Percentiles rank a stretch among this genome's conserved stretches.
phyloP scores from a whole-genome alignment of 768 basidiomycete genomes.

The Boletus sp. region DNA sequence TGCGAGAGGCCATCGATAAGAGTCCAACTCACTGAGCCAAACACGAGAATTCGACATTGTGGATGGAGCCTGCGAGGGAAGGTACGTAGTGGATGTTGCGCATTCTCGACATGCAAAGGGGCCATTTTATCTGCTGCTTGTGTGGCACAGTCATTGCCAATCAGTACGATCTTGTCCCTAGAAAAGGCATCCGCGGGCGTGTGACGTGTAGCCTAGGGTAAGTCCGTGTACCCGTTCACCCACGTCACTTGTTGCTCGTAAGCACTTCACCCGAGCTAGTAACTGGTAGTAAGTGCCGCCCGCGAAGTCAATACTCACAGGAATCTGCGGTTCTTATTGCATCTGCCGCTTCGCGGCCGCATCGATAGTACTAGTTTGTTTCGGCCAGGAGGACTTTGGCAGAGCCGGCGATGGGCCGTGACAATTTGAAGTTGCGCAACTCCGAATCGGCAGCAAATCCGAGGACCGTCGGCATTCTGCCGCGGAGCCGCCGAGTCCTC shows the following conservation, averaged over 20 bases:
- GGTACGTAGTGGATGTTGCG: background rate
- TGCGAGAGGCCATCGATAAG: background rate
- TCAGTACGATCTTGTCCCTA: too few relatives aligned
- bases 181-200: background rate
- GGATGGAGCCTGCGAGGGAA: background rate
- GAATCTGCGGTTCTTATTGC: too few relatives aligned
- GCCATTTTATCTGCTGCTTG: slow-evolving; percentile 11
- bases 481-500: too few relatives aligned
- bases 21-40: slow-evolving; percentile 19
- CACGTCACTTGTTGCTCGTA: too few relatives aligned
- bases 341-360: background rate
- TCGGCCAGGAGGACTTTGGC: background rate
- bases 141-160: too few relatives aligned
- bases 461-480: too few relatives aligned
- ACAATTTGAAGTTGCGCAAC: background rate
- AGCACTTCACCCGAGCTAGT: too few relatives aligned
- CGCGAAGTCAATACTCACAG: too few relatives aligned
- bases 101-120: background rate
- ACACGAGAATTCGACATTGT: slow-evolving; percentile 23
- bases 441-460: too few relatives aligned
- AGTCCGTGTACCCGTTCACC: too few relatives aligned
- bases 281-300: too few relatives aligned
- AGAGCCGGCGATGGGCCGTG: background rate
- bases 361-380: too few relatives aligned
- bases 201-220: background rate